Evolutionary conservation across 2,329 filamentous ascomycete species (phyloP), one percentile per base, ranked within the genome.

Genomic region (Aspergillus persii): DNA sequence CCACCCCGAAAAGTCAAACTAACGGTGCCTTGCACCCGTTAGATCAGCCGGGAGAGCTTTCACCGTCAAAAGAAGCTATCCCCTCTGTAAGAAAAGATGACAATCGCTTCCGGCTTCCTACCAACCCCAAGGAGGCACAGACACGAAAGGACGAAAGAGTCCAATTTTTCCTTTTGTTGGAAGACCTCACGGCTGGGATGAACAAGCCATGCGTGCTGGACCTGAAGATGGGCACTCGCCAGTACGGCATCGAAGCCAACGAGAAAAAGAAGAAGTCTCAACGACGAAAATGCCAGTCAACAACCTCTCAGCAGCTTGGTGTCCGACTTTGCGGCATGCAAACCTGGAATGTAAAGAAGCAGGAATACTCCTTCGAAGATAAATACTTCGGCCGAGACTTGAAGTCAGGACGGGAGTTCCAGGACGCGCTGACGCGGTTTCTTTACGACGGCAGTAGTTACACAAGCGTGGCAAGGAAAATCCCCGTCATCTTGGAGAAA

Each of bases 151-250:
- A 79, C 53, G 77, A 81, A 55, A 87, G 94, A 33, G 90, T 96
- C 4, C 91, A 97, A 69, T 96, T 94, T 72, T 99, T 99, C 72
- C 80, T 99, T 12, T 82, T 99, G 0, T 80, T 99, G 8, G 95
- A 99, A 76, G 95, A 99, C 73, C 83, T 99, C 51, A 99, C 95
- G 1, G 91, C 94, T 2, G 94, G 94, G 36, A 98, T 99, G 95
- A 93, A 92, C 72, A 88, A 90, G 53, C 95, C 95, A 4, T 98
- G 95, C 76, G 96, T 99, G 60, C 89, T 99, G 75, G 95, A 99
- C 72, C 81, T 99, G 62, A 99, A 99, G 74, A 99, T 99, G 95
- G 95, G 95, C 23, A 99, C 95, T 7, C 88, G 95, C 2, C 95
- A 99, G 72, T 98, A 97, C 73, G 95, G 95, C 7, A 87, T 98